Evolutionary conservation across 116 monocot genomes (phyloP).

Genomic region (Iris pallida): DNA sequence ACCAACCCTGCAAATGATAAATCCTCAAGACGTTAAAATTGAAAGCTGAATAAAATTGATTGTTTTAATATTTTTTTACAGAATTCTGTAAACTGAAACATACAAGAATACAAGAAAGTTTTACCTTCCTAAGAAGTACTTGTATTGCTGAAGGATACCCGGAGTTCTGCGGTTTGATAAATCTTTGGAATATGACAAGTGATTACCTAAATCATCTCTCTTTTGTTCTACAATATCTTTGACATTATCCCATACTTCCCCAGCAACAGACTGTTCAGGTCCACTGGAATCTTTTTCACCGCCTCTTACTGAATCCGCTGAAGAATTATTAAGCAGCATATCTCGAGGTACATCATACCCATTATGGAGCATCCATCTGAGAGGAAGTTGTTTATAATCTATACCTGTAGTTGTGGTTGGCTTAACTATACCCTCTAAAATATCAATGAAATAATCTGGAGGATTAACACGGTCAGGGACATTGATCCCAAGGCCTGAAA

Average conservation of each 20-base stretch:
- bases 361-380: constrained; percentile 98
- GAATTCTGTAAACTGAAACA: too few relatives aligned
- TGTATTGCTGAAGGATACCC: constrained; percentile 52
- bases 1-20: constrained; percentile 54
- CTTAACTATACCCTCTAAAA: constrained; percentile 92
- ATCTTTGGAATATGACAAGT: constrained; percentile 36
- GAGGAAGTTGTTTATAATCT: constrained; percentile 65
- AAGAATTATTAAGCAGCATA: constrained; percentile 52
- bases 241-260: constrained; percentile 48
- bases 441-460: constrained; percentile 96
- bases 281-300: constrained; percentile 13
- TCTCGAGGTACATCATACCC: constrained; percentile 78
- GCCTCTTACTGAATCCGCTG: constrained; percentile 29
- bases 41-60: neutral
- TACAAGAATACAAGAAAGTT: neutral
- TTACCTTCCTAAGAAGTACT: constrained; percentile 66
- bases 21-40: neutral
- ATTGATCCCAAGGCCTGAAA: constrained; percentile 82
- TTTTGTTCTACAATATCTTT: constrained; percentile 38
- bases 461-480: constrained; percentile 98
- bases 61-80: too few relatives aligned
- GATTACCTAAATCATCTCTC: constrained; percentile 39
- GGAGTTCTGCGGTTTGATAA: constrained; percentile 60
- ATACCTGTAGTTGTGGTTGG: constrained; percentile 58
- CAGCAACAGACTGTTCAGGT: constrained; percentile 31